Evolutionary conservation across 2,329 filamentous ascomycete genomes (phyloP), one percentile per base, ranked within the genome.

Genomic region (Exserohilum turcica): DNA sequence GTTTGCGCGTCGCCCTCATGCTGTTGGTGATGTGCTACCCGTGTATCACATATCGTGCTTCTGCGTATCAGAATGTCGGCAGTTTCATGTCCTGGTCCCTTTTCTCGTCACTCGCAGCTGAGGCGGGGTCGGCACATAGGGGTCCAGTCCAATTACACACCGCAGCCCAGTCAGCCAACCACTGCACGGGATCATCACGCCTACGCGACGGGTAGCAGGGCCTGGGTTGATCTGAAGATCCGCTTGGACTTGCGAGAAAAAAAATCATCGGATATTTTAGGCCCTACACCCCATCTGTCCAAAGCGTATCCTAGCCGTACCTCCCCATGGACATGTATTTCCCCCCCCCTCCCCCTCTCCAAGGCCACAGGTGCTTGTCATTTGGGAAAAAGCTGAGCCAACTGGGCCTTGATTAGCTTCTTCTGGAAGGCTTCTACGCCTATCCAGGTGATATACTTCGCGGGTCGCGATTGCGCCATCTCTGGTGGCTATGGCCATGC

Each of bases 11-110:
- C n/a, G 12, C 21, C 24, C 21, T 40, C 24, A 15, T 24, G 9
- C 40, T 44, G 32, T 28, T 29, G 10, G 51, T 40, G 67, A 70
- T 73, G 68, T 64, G 51, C 68, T 64, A 61, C 63, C 59, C 59
- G 54, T 65, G 69, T 67, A 56, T 72, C 68, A 72, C 68, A 71
- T 63, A 60, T 56, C 27, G 52, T 54, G 56, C 43, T 45, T 56
- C 53, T 54, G 71, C 52, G 71, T 74, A 65, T 72, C 70, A 73
- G 63, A 61, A 29, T 59, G 48, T 55, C 67, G 62, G 62, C 52
- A 68, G 71, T 74, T 74, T 73, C 71, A 72, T 51, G 57, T 68
- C 56, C 40, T n/a, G n/a, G n/a, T n/a, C n/a, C n/a, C n/a, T n/a
- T 66, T 63, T 64, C 21, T 24, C 54, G 62, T 63, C 60, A 63